phyloP scores from a whole-genome alignment of 2,329 filamentous ascomycete species.

The Pseudocercospora pini-densiflorae region DNA sequence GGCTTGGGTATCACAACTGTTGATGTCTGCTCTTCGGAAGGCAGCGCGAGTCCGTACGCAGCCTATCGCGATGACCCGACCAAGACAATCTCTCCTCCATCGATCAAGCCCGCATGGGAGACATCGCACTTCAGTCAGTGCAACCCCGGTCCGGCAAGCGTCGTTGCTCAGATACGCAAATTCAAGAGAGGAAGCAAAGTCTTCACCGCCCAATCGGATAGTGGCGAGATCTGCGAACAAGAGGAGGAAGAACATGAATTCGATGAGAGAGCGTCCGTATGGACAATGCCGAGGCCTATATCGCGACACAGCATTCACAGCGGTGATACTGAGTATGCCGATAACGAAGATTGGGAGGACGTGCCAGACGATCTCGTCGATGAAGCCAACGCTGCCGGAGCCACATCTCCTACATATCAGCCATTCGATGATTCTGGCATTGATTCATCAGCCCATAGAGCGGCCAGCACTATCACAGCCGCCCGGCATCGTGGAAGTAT shows the following conservation, averaged over 20 bases:
- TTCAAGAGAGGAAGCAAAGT: neutral
- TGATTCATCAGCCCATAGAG: neutral
- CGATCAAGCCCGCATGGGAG: neutral
- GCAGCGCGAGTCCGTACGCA: neutral
- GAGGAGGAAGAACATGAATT: neutral
- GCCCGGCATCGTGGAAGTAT: conserved; percentile 1
- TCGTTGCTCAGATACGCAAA: neutral
- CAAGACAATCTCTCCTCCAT: conserved; percentile 1
- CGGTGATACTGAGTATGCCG: neutral
- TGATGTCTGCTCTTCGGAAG: neutral
- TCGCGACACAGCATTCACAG: conserved; percentile 8
- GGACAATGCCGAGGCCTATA: neutral
- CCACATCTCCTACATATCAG: conserved; percentile 10
- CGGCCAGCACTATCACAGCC: neutral
- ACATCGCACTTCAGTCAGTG: conserved; percentile 1
- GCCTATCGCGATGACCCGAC: neutral
- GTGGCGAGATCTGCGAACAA: neutral
- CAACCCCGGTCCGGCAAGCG: neutral
- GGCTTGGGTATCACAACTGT: conserved; percentile 5
- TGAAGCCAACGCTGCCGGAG: conserved; percentile 5
- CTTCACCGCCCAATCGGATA: neutral
- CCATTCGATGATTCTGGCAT: neutral
- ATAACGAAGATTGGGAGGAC: conserved; percentile 3
- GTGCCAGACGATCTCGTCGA: conserved; percentile 17
- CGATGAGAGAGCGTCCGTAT: neutral